Evolutionary conservation across 2,329 filamentous ascomycete genomes (phyloP).

Genomic region (Lasiodiplodia sp.): DNA sequence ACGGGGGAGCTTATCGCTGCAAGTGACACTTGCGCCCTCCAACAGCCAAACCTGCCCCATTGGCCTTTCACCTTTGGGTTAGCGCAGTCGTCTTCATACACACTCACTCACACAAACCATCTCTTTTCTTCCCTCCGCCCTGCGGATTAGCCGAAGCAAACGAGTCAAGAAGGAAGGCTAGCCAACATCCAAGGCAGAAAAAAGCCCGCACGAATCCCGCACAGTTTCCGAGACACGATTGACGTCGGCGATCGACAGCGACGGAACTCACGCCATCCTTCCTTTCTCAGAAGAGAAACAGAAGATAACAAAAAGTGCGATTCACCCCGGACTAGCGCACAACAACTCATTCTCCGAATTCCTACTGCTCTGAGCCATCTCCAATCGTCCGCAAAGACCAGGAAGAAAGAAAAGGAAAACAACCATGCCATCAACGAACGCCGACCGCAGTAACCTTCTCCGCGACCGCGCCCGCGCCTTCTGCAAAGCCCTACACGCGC

Average conservation of each 20-base stretch:
- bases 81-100: too few relatives aligned
- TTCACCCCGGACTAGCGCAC: not conserved
- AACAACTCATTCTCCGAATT: not conserved
- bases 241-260: not conserved
- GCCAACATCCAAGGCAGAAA: not conserved
- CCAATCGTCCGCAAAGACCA: too few relatives aligned
- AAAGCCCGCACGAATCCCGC: not conserved
- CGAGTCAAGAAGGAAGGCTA: not conserved
- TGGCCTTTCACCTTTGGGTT: too few relatives aligned
- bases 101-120: not conserved
- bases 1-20: not conserved
- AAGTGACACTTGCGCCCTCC: not conserved
- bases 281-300: not conserved
- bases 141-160: not conserved
- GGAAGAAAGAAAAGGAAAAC: not conserved
- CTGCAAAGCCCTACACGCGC: constrained; percentile 2
- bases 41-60: too few relatives aligned
- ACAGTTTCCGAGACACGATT: not conserved
- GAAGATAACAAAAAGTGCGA: not conserved
- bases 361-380: too few relatives aligned
- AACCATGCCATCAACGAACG: not conserved
- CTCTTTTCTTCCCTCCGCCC: not conserved
- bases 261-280: not conserved
- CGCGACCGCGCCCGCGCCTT: constrained; percentile 21
- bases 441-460: constrained; percentile 11